These are phyloP conservation scores for Tuber brumale DNA, from an alignment of 495 filamentous ascomycete genomes.

Conservation along the genomic window DNA sequence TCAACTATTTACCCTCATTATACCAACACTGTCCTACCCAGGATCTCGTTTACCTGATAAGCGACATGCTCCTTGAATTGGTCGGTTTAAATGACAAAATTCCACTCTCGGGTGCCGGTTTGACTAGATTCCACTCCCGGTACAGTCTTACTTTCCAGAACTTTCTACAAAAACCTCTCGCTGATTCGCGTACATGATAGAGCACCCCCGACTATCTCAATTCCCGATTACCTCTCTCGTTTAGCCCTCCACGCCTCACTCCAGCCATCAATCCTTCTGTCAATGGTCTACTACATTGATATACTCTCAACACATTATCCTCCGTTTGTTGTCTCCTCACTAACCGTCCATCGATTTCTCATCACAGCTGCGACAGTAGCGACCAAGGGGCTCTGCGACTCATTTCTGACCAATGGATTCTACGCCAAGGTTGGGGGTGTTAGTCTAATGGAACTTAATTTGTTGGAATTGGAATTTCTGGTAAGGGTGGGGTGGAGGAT, in stretches of 20 bases:
- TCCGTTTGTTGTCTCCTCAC: slow-evolving; percentile 85
- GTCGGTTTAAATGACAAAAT: slow-evolving; percentile 88
- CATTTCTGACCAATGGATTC: slow-evolving; percentile 94
- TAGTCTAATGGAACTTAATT: slow-evolving; percentile 73
- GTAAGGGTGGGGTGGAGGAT: slow-evolving; percentile 91
- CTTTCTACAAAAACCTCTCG: slow-evolving; percentile 21
- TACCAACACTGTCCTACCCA: slow-evolving; percentile 75
- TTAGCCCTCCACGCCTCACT: slow-evolving; percentile 90
- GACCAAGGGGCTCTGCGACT: slow-evolving; percentile 89
- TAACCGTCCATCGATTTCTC: slow-evolving; percentile 94
- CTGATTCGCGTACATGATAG: slow-evolving; percentile 44
- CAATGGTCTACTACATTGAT: slow-evolving; percentile 99
- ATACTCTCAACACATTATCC: slow-evolving; percentile 85
- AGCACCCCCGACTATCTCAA: slow-evolving; percentile 88
- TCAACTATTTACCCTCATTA: slow-evolving; percentile 62
- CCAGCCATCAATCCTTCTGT: slow-evolving; percentile 88
- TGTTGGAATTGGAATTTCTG: slow-evolving; percentile 92
- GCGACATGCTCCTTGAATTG: slow-evolving; percentile 91
- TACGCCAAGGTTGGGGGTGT: slow-evolving; percentile 93
- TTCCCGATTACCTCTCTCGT: slow-evolving; percentile 83
- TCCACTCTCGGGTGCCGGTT: slow-evolving; percentile 69
- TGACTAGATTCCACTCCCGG: slow-evolving; percentile 95
- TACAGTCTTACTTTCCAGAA: slow-evolving; percentile 39
- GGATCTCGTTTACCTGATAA: slow-evolving; percentile 81
- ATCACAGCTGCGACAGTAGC: slow-evolving; percentile 94